Evolutionary conservation across 2,329 filamentous ascomycete genomes (phyloP).

Genomic region (Colletotrichum sp.): DNA sequence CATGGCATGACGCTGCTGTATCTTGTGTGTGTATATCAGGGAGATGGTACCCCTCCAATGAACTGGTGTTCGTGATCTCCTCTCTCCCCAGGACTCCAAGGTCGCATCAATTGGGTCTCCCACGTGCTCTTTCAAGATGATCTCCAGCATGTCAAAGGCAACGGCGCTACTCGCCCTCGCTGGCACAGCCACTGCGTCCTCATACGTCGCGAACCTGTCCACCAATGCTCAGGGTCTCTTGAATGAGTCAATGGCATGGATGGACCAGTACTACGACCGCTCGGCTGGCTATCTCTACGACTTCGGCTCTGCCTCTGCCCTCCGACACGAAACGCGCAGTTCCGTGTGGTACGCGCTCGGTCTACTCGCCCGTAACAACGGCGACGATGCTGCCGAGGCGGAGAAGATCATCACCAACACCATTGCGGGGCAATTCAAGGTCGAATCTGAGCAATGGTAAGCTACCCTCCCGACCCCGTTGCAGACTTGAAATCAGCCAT

Average conservation of each 20-base stretch:
- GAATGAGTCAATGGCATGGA: constrained; percentile 57
- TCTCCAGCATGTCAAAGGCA: constrained; percentile 5
- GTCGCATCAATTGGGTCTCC: background rate
- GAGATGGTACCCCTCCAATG: background rate
- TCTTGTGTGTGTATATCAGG: background rate
- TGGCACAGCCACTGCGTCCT: constrained; percentile 8
- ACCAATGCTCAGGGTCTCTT: constrained; percentile 43
- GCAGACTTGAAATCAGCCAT: background rate
- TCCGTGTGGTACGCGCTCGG: constrained; percentile 66
- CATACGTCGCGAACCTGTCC: constrained; percentile 22
- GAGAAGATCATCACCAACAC: constrained; percentile 59
- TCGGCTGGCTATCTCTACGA: constrained; percentile 58
- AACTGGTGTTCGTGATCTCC: background rate
- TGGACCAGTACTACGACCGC: constrained; percentile 61
- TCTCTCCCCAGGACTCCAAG: background rate
- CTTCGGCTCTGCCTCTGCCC: constrained; percentile 45
- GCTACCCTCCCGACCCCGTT: constrained; percentile 14
- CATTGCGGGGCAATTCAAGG: constrained; percentile 57
- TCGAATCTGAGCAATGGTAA: constrained; percentile 59
- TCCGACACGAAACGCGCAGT: constrained; percentile 61
- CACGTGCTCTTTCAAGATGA: background rate
- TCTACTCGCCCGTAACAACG: constrained; percentile 58
- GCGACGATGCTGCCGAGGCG: constrained; percentile 53
- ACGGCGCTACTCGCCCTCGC: constrained; percentile 4
- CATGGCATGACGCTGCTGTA: background rate